These are phyloP conservation scores for Microcos paniculata DNA, from an alignment of 345 rosid species.

Conservation along the genomic window DNA sequence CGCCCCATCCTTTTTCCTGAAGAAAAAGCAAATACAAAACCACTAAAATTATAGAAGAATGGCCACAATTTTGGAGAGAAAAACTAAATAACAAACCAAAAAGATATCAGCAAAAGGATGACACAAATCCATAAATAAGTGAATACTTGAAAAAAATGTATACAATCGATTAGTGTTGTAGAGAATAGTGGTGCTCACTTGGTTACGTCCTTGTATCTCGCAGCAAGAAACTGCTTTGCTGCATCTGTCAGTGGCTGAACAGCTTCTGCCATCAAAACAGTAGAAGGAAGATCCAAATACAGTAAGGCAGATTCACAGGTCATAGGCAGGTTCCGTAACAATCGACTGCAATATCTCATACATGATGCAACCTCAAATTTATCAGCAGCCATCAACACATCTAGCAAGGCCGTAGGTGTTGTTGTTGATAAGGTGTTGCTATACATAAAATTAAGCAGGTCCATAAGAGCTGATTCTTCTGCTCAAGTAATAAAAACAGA, in stretches of 20 bases:
- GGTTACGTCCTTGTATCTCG: slow-evolving; percentile 53
- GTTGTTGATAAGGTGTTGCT: slow-evolving; percentile 46
- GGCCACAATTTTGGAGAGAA: neutral
- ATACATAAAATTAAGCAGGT: slow-evolving; percentile 79
- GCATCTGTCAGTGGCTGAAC: slow-evolving; percentile 75
- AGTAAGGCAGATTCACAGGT: slow-evolving; percentile 73
- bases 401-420: slow-evolving; percentile 53
- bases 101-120: slow-evolving; percentile 3
- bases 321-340: slow-evolving; percentile 65
- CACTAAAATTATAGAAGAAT: neutral
- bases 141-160: neutral
- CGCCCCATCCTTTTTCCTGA: neutral
- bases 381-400: slow-evolving; percentile 76
- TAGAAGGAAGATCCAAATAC: slow-evolving; percentile 77
- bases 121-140: neutral
- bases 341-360: slow-evolving; percentile 72
- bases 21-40: neutral
- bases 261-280: slow-evolving; percentile 60
- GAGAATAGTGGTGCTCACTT: slow-evolving; percentile 40
- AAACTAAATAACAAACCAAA: neutral
- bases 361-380: slow-evolving; percentile 87
- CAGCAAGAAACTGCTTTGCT: slow-evolving; percentile 66
- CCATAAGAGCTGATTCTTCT: slow-evolving; percentile 84
- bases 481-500: slow-evolving; percentile 23
- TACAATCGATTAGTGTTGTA: neutral